phyloP scores from a whole-genome alignment of 176 grass and related monocot genomes.

The Leersia perrieri region DNA sequence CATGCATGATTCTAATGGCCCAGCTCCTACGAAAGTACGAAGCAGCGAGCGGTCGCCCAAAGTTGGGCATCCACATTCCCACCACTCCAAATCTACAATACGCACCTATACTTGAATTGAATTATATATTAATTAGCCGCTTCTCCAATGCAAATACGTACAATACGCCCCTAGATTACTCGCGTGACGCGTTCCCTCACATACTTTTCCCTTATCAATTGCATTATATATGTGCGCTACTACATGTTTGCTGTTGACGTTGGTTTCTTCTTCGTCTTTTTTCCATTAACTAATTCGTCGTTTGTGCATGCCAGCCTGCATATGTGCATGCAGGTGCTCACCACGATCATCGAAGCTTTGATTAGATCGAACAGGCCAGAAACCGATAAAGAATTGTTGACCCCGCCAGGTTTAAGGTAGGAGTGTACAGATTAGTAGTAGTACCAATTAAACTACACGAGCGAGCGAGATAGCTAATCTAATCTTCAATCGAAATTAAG shows the following conservation, averaged over 20 bases:
- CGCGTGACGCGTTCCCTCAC: not conserved
- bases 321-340: constrained; percentile 6
- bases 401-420: not conserved
- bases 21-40: too few species aligned
- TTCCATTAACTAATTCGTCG: too few species aligned
- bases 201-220: not conserved
- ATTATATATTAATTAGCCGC: too few species aligned
- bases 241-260: too few species aligned
- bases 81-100: too few species aligned
- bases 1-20: too few species aligned
- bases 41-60: too few species aligned
- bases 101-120: too few species aligned
- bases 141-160: not conserved
- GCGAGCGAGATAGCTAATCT: not conserved
- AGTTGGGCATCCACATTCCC: too few species aligned
- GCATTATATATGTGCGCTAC: too few species aligned
- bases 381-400: constrained; percentile 2
- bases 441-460: not conserved
- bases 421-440: too few species aligned
- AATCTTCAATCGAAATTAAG: not conserved
- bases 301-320: not conserved
- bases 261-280: too few species aligned
- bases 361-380: not conserved
- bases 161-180: constrained; percentile 1
- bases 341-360: constrained; percentile 15